Conservation (phyloP, 2,329 filamentous ascomycete genomes). For the Scortechinia acanthostroma region DNA sequence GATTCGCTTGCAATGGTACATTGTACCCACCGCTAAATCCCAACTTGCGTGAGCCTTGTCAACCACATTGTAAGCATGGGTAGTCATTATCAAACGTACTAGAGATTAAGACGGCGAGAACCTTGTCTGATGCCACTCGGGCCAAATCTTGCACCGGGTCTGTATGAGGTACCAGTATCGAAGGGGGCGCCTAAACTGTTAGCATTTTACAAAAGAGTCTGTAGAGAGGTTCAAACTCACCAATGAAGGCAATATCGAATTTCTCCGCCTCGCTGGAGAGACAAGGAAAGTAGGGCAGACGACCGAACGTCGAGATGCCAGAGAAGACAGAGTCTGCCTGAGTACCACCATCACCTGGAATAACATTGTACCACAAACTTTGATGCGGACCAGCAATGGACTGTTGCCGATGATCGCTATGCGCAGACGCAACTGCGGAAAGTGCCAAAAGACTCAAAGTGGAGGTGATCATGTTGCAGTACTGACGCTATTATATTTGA, state of each 20-base stretch:
- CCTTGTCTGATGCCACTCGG: slow-evolving; percentile 81
- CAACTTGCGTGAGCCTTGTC: slow-evolving; percentile 16
- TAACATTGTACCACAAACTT: slow-evolving; percentile 73
- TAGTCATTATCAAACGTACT: slow-evolving; percentile 48
- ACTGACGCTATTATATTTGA: too few species aligned
- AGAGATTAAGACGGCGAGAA: slow-evolving; percentile 77
- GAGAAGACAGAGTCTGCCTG: slow-evolving; percentile 86
- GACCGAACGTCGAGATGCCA: slow-evolving; percentile 79
- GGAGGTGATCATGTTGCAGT: too few species aligned
- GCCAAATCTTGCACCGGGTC: slow-evolving; percentile 77
- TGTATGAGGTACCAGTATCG: slow-evolving; percentile 79
- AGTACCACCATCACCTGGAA: slow-evolving; percentile 78
- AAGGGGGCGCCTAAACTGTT: slow-evolving; percentile 63
- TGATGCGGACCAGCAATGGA: slow-evolving; percentile 62
- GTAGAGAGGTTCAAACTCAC: slow-evolving; percentile 28
- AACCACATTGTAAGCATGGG: slow-evolving; percentile 5
- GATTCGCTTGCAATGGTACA: slow-evolving; percentile 72
- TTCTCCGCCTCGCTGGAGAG: slow-evolving; percentile 61
- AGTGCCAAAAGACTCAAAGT: slow-evolving; percentile 29
- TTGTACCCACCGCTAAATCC: slow-evolving; percentile 73
- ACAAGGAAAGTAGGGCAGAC: slow-evolving; percentile 72
- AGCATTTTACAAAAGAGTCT: background rate
- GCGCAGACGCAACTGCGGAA: slow-evolving; percentile 44
- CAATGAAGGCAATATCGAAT: slow-evolving; percentile 82
- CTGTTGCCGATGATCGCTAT: slow-evolving; percentile 50